Percentiles rank a stretch among this genome's conserved stretches.
These are phyloP conservation scores for Athelia psychrophila DNA, from an alignment of 1,284 basidiomycete genomes.

Conservation along the genomic window DNA sequence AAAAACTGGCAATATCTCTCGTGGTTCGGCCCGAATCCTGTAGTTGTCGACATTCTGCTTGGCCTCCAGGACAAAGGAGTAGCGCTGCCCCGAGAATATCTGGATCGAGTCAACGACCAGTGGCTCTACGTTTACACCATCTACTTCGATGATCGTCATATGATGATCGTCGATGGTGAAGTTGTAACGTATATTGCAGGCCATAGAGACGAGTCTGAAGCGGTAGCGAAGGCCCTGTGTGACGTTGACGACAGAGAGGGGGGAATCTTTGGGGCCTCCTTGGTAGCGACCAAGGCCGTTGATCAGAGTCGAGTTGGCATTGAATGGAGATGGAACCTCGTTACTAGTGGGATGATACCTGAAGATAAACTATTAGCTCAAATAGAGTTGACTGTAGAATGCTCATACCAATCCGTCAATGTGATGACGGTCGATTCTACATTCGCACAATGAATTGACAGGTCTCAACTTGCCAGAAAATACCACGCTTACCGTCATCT, in stretches of 20 bases:
- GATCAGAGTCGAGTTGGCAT: slow-evolving; percentile 47
- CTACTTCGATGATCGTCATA: slow-evolving; percentile 34
- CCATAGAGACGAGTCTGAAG: slow-evolving; percentile 49
- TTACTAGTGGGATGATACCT: slow-evolving; percentile 23
- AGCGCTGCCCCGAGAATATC: slow-evolving; percentile 36
- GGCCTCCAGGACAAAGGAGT: slow-evolving; percentile 33
- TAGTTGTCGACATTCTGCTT: slow-evolving; percentile 34
- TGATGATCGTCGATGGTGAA: slow-evolving; percentile 36
- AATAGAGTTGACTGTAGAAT: background rate
- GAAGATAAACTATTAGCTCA: background rate
- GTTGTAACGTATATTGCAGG: slow-evolving; percentile 28
- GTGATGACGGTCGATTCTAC: slow-evolving; percentile 36
- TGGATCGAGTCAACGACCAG: slow-evolving; percentile 26
- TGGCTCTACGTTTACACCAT: slow-evolving; percentile 30
- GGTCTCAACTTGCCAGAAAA: background rate
- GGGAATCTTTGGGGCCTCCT: slow-evolving; percentile 15
- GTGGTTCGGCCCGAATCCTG: slow-evolving; percentile 39
- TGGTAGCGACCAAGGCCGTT: slow-evolving; percentile 42
- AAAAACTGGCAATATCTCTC: slow-evolving; percentile 23
- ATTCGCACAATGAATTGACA: slow-evolving; percentile 1
- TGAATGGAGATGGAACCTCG: slow-evolving; percentile 14
- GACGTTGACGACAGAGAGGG: slow-evolving; percentile 31
- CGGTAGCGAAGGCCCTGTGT: slow-evolving; percentile 25
- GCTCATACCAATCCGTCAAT: slow-evolving; percentile 38
- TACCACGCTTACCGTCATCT: slow-evolving; percentile 31